Base-by-base conservation (phyloP, 2,329 filamentous ascomycete species). In the Stachybotrys chlorohalonatus region DNA sequence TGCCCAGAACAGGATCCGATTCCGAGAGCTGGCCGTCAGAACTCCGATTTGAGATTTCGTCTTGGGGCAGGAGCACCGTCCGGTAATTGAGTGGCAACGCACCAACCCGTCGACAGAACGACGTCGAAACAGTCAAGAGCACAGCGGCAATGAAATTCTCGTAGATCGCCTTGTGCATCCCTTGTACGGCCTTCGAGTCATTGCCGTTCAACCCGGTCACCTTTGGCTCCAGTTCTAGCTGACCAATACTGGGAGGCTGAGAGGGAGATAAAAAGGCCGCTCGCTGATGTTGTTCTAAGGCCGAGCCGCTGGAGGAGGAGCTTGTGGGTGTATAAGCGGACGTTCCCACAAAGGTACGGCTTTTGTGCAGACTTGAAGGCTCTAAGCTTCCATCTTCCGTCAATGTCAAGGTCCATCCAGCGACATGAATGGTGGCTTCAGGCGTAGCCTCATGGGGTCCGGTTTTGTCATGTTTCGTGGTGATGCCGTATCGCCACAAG, bases 401-500 rank as follows among this genome's bases (percentile, higher is more conserved):
- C 52, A 75, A 59, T 11, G 63, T 63, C 31, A 83, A 68, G 32
- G 65, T 72, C 54, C 74, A 70, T 5, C 75, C 77, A 52, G 71
- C 72, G 32, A 73, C 66, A 46, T 77, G 73, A 51, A 81, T 69
- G 9, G 66, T 61, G n/a, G 70, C 70, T 13, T 70, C 70, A 42
- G 78, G 70, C 16, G 49, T 52, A 31, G 32, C 57, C 51, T 51
- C 59, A 42, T 58, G 57, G n/a, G 59, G 17, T 58, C 64, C 60
- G 53, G 57, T 60, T 13, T 60, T 60, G 36, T 66, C 72, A 53
- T 76, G 73, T 59, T 75, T 78, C 52, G 67, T 69, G 3, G 68
- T 57, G 17, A 82, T 68, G 31, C 73, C 73, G 61, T 84, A 84
- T 56, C 76, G 73, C 81, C 81, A 84, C 53, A 84, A 66, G 9